A percentile compares a stretch with the other conserved stretches of the same genome.
These are phyloP conservation scores for Mayamaea pseudoterrestris DNA, from an alignment of 108 stramenopile species.

Conservation along the genomic window DNA sequence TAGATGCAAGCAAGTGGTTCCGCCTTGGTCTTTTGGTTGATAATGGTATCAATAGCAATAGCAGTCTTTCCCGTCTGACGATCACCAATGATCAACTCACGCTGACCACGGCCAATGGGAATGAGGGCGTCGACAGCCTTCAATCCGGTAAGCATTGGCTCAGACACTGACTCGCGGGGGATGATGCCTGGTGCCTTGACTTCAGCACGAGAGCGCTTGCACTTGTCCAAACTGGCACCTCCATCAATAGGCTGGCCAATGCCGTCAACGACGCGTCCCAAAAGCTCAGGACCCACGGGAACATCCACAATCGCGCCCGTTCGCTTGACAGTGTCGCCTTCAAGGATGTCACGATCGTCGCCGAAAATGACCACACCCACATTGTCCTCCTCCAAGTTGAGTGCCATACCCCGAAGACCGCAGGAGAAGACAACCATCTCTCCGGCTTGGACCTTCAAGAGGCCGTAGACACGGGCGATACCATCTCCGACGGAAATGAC, in stretches of 20 bases:
- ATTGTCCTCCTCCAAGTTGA: constrained; percentile 99
- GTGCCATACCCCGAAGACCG: constrained; percentile 96
- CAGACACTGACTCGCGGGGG: constrained; percentile 97
- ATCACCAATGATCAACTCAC: constrained; percentile 96
- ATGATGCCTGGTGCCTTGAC: constrained; percentile 99
- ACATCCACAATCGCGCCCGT: constrained; percentile 99
- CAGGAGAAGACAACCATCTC: constrained; percentile 98
- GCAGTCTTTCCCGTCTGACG: constrained; percentile 99
- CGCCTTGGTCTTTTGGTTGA: constrained; percentile 99
- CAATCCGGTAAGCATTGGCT: constrained; percentile 99
- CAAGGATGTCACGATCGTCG: constrained; percentile 98
- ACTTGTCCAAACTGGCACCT: constrained; percentile 85
- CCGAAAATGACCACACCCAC: constrained; percentile 99
- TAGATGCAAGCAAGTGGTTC: constrained; percentile 98
- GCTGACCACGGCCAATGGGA: constrained; percentile 99
- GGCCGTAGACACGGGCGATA: constrained; percentile 99
- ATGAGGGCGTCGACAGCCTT: constrained; percentile 99
- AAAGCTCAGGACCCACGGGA: constrained; percentile 93
- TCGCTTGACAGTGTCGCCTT: constrained; percentile 98
- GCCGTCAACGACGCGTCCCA: constrained; percentile 98
- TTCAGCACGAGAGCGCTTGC: constrained; percentile 97
- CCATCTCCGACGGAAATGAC: constrained; percentile 99
- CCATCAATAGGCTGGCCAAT: constrained; percentile 97
- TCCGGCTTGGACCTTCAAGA: constrained; percentile 99
- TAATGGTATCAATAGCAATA: constrained; percentile 99